Evolutionary conservation across 2,329 filamentous ascomycete species (phyloP).

Genomic region (Ustulina deusta): DNA sequence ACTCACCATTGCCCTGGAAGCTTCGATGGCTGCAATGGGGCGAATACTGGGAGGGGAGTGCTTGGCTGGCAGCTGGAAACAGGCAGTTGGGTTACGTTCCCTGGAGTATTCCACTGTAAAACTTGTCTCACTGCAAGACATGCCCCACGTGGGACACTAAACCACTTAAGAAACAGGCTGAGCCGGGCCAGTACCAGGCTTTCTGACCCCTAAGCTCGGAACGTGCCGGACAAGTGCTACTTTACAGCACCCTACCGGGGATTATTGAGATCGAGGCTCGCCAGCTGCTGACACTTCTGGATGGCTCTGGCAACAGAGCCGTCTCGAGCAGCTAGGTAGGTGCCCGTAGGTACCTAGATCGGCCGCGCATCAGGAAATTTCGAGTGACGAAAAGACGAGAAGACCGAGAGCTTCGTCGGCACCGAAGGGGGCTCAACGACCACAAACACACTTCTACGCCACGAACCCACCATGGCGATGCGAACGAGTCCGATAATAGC

Average conservation of each 20-base stretch:
- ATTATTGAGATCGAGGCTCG: not conserved
- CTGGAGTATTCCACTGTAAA: not conserved
- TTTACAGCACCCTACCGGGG: not conserved
- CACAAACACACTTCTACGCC: constrained; percentile 8
- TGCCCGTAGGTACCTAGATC: not conserved
- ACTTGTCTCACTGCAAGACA: not conserved
- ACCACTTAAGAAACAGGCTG: constrained; percentile 1
- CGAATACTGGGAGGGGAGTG: not conserved
- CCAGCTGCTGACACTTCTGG: constrained; percentile 16
- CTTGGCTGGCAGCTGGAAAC: constrained; percentile 19
- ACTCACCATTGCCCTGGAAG: constrained; percentile 28
- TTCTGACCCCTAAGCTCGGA: not conserved
- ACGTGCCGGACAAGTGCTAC: not conserved
- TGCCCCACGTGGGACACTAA: constrained; percentile 5
- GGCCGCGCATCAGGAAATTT: constrained; percentile 34
- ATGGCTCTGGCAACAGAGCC: not conserved
- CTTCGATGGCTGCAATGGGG: constrained; percentile 30
- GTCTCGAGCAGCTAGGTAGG: too few species aligned
- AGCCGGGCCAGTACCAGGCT: not conserved
- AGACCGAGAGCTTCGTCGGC: constrained; percentile 25
- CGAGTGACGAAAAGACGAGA: constrained; percentile 25
- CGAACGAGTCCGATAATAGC: constrained; percentile 53
- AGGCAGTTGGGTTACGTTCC: not conserved
- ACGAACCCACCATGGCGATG: constrained; percentile 50
- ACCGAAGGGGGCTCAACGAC: constrained; percentile 19